Evolutionary conservation across 129 eudicot genomes (phyloP).

Genomic region (Smallanthus sonchifolius): DNA sequence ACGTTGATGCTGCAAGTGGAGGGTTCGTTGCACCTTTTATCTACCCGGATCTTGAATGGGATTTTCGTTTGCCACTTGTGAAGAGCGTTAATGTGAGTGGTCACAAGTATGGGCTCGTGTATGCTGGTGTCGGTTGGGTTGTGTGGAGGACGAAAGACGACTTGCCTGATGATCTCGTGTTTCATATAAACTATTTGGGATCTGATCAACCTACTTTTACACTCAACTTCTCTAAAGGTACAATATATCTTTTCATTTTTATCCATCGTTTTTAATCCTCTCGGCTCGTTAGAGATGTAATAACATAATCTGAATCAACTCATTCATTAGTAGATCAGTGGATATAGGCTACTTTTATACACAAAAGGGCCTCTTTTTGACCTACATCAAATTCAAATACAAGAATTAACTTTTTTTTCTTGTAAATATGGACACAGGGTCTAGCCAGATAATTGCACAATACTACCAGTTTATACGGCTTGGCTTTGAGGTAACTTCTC

Average conservation of each 20-base stretch:
- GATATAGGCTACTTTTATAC: neutral
- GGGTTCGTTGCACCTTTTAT: conserved; percentile 80
- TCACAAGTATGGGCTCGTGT: conserved; percentile 86
- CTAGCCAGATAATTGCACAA: conserved; percentile 65
- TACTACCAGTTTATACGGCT: conserved; percentile 79
- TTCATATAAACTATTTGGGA: conserved; percentile 77
- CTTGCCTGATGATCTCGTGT: conserved; percentile 70
- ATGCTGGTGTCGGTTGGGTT: conserved; percentile 79
- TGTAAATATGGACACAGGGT: conserved; percentile 35
- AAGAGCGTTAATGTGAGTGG: conserved; percentile 88
- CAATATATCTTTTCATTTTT: neutral
- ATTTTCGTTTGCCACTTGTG: conserved; percentile 69
- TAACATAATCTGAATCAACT: neutral
- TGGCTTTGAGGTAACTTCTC: conserved; percentile 59
- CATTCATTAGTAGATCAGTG: neutral
- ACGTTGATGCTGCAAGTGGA: conserved; percentile 93
- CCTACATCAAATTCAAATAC: neutral
- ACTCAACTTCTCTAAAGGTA: conserved; percentile 80
- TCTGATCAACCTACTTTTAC: conserved; percentile 86
- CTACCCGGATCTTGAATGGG: conserved; percentile 74
- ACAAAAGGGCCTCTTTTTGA: neutral
- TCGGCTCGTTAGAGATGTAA: neutral
- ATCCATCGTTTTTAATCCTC: neutral
- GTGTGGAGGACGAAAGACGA: conserved; percentile 79
- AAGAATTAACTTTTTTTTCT: neutral